phyloP scores from a whole-genome alignment of 495 filamentous ascomycete genomes.

The Penicillium parvum region DNA sequence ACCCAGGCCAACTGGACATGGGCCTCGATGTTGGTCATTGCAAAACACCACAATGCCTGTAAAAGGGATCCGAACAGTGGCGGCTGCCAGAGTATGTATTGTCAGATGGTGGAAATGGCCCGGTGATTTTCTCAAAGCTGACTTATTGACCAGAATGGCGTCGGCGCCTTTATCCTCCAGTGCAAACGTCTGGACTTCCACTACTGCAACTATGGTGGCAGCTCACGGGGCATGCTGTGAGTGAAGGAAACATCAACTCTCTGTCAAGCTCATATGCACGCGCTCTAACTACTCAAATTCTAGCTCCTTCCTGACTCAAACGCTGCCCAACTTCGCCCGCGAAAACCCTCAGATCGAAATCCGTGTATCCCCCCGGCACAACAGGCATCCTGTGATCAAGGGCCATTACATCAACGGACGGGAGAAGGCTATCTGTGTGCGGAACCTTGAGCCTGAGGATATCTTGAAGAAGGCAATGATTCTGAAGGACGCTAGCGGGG shows the following conservation, averaged over 20 bases:
- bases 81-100: slow-evolving; percentile 36
- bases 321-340: slow-evolving; percentile 70
- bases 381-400: slow-evolving; percentile 79
- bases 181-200: slow-evolving; percentile 93
- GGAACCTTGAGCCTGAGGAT: slow-evolving; percentile 75
- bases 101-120: background rate
- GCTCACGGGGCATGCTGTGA: slow-evolving; percentile 92
- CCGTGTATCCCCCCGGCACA: slow-evolving; percentile 79
- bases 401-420: slow-evolving; percentile 88
- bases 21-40: background rate
- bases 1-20: slow-evolving; percentile 4
- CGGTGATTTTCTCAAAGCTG: background rate
- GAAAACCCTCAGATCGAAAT: slow-evolving; percentile 88
- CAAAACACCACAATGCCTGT: slow-evolving; percentile 59
- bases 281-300: background rate
- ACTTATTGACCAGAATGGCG: slow-evolving; percentile 66
- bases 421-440: slow-evolving; percentile 81
- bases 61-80: slow-evolving; percentile 48
- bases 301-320: slow-evolving; percentile 74
- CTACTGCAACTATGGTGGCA: slow-evolving; percentile 93
- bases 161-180: slow-evolving; percentile 94
- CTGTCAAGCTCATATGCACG: background rate
- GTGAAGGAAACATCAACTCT: slow-evolving; percentile 19
- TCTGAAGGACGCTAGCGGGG: slow-evolving; percentile 76
- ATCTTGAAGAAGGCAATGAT: slow-evolving; percentile 77